Conservation (phyloP, 208 protist genomes). For the Vickermania spadyakhi region DNA sequence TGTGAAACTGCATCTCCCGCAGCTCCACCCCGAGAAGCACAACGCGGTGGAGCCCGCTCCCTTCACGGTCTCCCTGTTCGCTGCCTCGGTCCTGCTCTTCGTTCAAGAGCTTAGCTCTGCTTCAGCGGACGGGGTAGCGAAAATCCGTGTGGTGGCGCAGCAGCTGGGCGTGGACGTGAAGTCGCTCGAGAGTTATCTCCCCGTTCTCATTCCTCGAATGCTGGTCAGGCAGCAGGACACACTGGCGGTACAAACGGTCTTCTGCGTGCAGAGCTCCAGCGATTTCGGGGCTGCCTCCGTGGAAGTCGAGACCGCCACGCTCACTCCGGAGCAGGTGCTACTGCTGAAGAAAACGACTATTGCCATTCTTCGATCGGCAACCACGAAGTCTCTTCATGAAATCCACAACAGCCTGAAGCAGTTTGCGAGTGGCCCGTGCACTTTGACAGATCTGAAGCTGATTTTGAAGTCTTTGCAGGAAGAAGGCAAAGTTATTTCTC, state of each 20-base stretch:
- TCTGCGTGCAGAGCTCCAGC: neutral
- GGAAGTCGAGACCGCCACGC: conserved; percentile 27
- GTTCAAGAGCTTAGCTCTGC: conserved; percentile 21
- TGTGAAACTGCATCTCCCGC: conserved; percentile 50
- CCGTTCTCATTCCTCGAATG: conserved; percentile 5
- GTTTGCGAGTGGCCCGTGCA: conserved; percentile 54
- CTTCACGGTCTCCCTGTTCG: conserved; percentile 55
- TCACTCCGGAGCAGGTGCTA: conserved; percentile 54
- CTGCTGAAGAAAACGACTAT: conserved; percentile 54
- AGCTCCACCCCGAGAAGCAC: conserved; percentile 23
- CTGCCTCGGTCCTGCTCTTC: conserved; percentile 61
- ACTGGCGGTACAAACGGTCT: neutral
- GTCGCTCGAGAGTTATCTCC: conserved; percentile 17
- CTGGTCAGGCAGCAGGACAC: neutral
- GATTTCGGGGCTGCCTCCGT: conserved; percentile 7
- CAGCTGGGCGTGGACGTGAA: conserved; percentile 18
- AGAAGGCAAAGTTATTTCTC: conserved; percentile 20
- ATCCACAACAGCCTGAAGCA: conserved; percentile 84
- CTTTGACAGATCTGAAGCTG: conserved; percentile 38
- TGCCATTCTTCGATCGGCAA: conserved; percentile 55
- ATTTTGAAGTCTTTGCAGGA: conserved; percentile 59
- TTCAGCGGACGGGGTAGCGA: neutral
- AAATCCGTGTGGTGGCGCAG: neutral
- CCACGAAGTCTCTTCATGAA: conserved; percentile 38
- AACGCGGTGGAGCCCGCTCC: conserved; percentile 16